These are phyloP conservation scores for Solanum sitiens DNA, from an alignment of 257 asterid genomes.

Conservation along the genomic window DNA sequence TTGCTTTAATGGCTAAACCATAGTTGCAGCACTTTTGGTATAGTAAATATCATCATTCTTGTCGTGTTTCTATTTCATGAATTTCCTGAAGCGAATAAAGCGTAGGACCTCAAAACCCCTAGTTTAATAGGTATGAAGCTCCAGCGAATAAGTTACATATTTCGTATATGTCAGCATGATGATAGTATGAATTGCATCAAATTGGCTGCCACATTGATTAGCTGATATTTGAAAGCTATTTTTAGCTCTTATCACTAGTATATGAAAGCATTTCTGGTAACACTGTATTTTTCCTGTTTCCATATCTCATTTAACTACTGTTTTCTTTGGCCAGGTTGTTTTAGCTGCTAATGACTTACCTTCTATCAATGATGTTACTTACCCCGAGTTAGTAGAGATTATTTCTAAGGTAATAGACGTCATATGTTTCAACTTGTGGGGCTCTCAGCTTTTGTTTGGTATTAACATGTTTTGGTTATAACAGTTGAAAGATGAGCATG, in stretches of 20 bases:
- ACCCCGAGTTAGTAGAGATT: conserved; percentile 66
- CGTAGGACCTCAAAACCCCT: neutral
- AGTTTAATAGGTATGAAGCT: neutral
- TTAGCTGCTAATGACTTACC: conserved; percentile 95
- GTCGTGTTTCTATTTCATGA: neutral
- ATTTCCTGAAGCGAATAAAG: neutral
- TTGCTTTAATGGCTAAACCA: neutral
- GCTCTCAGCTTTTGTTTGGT: conserved; percentile 4
- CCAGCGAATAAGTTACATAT: neutral
- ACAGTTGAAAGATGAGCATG: conserved; percentile 83
- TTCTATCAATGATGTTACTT: conserved; percentile 86
- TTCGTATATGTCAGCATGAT: neutral
- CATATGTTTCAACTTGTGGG: neutral
- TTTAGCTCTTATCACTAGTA: neutral
- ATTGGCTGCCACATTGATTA: neutral
- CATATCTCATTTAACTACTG: neutral
- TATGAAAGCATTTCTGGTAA: neutral
- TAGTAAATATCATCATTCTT: neutral
- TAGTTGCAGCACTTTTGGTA: neutral
- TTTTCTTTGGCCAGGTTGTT: conserved; percentile 52
- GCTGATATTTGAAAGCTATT: neutral
- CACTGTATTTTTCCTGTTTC: neutral
- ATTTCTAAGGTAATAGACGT: conserved; percentile 48
- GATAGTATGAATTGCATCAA: neutral
- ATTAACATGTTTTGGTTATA: conserved; percentile 3